Percentiles rank a stretch among this genome's conserved stretches.
Conservation (phyloP, 768 basidiomycete genomes). For the Holtermanniella nyarrowii region DNA sequence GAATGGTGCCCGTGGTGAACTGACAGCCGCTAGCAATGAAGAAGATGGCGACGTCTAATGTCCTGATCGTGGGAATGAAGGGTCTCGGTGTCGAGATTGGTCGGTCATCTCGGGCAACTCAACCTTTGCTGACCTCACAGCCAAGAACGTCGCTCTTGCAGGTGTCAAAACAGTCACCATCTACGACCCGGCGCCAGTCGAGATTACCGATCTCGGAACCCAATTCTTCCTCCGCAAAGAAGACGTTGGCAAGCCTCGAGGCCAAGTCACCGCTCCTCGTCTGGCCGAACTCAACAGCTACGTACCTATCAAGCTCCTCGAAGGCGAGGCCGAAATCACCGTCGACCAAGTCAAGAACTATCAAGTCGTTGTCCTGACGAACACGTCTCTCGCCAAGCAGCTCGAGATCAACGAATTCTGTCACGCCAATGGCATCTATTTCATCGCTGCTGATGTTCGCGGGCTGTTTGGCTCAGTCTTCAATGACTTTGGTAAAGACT, state of each 20-base stretch:
- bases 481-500: slow-evolving; percentile 92
- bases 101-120: slow-evolving; percentile 32
- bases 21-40: slow-evolving; percentile 73
- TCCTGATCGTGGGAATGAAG: slow-evolving; percentile 81
- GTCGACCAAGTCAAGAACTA: slow-evolving; percentile 74
- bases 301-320: slow-evolving; percentile 83
- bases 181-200: slow-evolving; percentile 82
- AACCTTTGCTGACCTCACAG: slow-evolving; percentile 42
- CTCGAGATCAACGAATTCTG: slow-evolving; percentile 95
- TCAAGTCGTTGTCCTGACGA: slow-evolving; percentile 86
- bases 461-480: slow-evolving; percentile 92
- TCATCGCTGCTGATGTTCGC: slow-evolving; percentile 80
- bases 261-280: slow-evolving; percentile 72
- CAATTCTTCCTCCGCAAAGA: slow-evolving; percentile 88
- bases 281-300: slow-evolving; percentile 91
- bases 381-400: slow-evolving; percentile 65
- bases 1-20: slow-evolving; percentile 15
- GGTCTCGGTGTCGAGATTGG: slow-evolving; percentile 96
- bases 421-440: slow-evolving; percentile 74
- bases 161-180: slow-evolving; percentile 96
- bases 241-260: slow-evolving; percentile 81
- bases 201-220: slow-evolving; percentile 80
- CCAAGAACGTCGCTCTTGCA: slow-evolving; percentile 88
- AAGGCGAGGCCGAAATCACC: slow-evolving; percentile 63
- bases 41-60: slow-evolving; percentile 92